Evolutionary conservation across 768 basidiomycete genomes (phyloP).

Genomic region (Cantharellus cinnabarinus): DNA sequence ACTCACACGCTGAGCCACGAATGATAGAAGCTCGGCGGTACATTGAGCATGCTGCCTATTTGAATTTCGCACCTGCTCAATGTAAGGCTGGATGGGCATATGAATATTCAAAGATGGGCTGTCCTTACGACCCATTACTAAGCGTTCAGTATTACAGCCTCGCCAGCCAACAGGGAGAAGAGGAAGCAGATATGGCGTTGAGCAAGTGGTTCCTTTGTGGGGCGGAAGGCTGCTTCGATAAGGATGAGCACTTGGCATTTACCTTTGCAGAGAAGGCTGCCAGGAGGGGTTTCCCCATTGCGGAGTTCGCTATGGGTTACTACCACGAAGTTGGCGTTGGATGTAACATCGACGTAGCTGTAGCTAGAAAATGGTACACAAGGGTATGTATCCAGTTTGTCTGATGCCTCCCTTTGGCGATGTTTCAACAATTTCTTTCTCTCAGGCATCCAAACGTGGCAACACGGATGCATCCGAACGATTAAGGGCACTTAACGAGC

Average conservation of each 20-base stretch:
- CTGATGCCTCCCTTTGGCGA: not conserved
- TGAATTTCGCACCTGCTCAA: constrained; percentile 61
- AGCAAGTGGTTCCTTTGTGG: constrained; percentile 96
- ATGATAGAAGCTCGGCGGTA: constrained; percentile 48
- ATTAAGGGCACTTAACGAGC: constrained; percentile 42
- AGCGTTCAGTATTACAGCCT: constrained; percentile 79
- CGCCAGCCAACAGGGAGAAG: constrained; percentile 68
- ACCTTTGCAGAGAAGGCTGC: constrained; percentile 71
- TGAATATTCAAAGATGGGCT: constrained; percentile 74
- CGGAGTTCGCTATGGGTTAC: constrained; percentile 92
- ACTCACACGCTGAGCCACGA: constrained; percentile 16
- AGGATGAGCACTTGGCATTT: constrained; percentile 68
- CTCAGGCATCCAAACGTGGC: constrained; percentile 51
- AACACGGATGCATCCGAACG: constrained; percentile 67
- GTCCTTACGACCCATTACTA: constrained; percentile 71
- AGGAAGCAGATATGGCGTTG: constrained; percentile 91
- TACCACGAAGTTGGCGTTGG: constrained; percentile 88
- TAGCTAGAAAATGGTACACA: constrained; percentile 62
- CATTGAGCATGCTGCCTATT: constrained; percentile 68
- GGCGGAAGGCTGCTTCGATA: constrained; percentile 47
- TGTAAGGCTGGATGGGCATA: constrained; percentile 87
- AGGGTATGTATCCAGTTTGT: constrained; percentile 21
- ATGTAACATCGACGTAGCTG: constrained; percentile 23
- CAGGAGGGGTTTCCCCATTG: constrained; percentile 48
- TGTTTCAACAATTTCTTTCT: constrained; percentile 3